Percentiles rank a stretch among this genome's conserved stretches.
phyloP scores from a whole-genome alignment of 1,284 basidiomycete species.

The Malassezia restricta region DNA sequence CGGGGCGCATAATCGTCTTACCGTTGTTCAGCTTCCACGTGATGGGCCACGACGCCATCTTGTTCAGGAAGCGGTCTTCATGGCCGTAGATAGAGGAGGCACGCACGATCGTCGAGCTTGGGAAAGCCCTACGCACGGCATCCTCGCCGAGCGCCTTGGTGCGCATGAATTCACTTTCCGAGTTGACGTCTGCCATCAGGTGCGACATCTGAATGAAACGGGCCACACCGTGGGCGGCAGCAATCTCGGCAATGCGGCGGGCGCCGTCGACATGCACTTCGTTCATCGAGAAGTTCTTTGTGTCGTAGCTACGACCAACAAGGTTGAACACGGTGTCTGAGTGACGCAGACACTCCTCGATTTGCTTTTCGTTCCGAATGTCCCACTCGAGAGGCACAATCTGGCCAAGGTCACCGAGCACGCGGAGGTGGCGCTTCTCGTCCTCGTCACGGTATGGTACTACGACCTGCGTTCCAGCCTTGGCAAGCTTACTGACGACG shows the following conservation, averaged over 20 bases:
- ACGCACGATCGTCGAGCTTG: conserved; percentile 75
- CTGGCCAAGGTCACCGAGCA: conserved; percentile 92
- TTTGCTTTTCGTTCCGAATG: conserved; percentile 71
- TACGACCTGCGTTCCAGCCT: conserved; percentile 83
- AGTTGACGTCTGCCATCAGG: conserved; percentile 71
- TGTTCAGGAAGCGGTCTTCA: conserved; percentile 88
- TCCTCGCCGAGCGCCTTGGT: conserved; percentile 84
- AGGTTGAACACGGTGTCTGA: conserved; percentile 97
- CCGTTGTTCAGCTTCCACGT: conserved; percentile 87
- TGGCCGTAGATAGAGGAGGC: conserved; percentile 77
- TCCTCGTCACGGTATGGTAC: conserved; percentile 94
- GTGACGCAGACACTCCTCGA: conserved; percentile 83
- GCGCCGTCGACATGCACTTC: conserved; percentile 66
- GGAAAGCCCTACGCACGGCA: conserved; percentile 71
- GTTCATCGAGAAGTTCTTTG: conserved; percentile 73
- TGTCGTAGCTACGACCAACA: conserved; percentile 77
- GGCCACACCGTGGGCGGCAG: conserved; percentile 64
- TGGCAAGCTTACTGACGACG: conserved; percentile 59
- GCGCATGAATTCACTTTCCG: conserved; percentile 70
- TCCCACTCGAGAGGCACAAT: conserved; percentile 97
- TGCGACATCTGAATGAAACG: conserved; percentile 91
- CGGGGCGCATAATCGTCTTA: conserved; percentile 73
- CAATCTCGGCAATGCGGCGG: conserved; percentile 61
- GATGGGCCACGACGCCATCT: conserved; percentile 63
- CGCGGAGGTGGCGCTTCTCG: conserved; percentile 76